phyloP scores from a whole-genome alignment of 306 rosid species.

The Prunus campanulata region DNA sequence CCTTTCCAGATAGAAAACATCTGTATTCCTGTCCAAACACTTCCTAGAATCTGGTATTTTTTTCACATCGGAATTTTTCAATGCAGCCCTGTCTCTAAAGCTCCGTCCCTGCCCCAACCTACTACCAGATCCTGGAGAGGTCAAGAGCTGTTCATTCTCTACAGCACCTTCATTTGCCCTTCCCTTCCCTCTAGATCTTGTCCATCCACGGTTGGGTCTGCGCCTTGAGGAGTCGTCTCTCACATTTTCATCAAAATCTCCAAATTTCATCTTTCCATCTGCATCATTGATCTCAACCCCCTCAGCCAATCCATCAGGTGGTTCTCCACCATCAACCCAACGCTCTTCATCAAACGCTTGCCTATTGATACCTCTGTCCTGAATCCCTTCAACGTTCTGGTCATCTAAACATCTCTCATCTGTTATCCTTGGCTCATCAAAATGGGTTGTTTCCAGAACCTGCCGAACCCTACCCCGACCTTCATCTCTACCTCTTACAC shows the following conservation, averaged over 20 bases:
- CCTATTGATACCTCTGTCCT: slow-evolving; percentile 49
- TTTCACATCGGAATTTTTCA: slow-evolving; percentile 52
- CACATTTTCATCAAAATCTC: slow-evolving; percentile 72
- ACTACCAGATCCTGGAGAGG: slow-evolving; percentile 76
- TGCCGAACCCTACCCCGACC: slow-evolving; percentile 70
- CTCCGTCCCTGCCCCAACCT: slow-evolving; percentile 60
- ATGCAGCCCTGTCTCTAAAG: slow-evolving; percentile 54
- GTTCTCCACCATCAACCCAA: slow-evolving; percentile 58
- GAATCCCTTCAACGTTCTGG: slow-evolving; percentile 55
- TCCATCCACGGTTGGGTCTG: slow-evolving; percentile 66
- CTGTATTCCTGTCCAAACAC: slow-evolving; percentile 41
- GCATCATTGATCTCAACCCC: slow-evolving; percentile 38
- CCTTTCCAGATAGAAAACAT: slow-evolving; percentile 53
- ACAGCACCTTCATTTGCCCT: slow-evolving; percentile 63
- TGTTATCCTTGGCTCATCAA: slow-evolving; percentile 58
- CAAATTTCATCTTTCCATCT: slow-evolving; percentile 64
- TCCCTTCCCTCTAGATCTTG: slow-evolving; percentile 75
- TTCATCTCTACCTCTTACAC: slow-evolving; percentile 71
- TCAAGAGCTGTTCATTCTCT: slow-evolving; percentile 62
- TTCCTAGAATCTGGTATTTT: slow-evolving; percentile 58
- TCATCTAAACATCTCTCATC: slow-evolving; percentile 75
- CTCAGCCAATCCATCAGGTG: slow-evolving; percentile 51
- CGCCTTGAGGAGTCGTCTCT: slow-evolving; percentile 82
- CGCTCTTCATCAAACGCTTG: slow-evolving; percentile 49
- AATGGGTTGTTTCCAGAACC: slow-evolving; percentile 62